A percentile compares a stretch with the other conserved stretches of the same genome.
Conservation (phyloP, 2,329 filamentous ascomycete genomes). For the Claviceps quebecensis region DNA sequence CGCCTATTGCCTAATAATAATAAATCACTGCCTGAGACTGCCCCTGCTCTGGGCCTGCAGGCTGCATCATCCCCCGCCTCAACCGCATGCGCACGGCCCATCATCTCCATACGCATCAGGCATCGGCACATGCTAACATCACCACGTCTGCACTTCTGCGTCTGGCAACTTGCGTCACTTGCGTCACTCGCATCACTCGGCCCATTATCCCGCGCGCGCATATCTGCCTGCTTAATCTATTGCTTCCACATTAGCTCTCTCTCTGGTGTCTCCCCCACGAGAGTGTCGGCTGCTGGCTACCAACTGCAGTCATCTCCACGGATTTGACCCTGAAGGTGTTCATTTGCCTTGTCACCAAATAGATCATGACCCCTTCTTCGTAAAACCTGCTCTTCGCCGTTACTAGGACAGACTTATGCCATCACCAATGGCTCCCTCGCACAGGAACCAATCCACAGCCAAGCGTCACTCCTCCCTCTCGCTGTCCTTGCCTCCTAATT, state of each 20-base stretch:
- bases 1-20: too few species aligned
- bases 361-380: not conserved
- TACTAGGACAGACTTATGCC: not conserved
- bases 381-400: constrained; percentile 8
- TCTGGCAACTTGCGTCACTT: not conserved
- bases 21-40: too few species aligned
- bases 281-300: not conserved
- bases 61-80: not conserved
- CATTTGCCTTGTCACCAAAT: not conserved
- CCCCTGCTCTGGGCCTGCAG: too few species aligned
- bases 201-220: not conserved
- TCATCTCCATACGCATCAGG: not conserved
- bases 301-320: not conserved
- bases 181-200: not conserved
- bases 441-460: constrained; percentile 23
- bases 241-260: not conserved
- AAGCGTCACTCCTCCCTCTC: constrained; percentile 23
- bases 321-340: not conserved
- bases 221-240: not conserved
- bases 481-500: constrained; percentile 14
- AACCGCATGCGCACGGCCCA: not conserved
- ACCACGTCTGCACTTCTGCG: not conserved
- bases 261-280: not conserved
- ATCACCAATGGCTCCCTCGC: constrained; percentile 24
- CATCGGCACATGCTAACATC: not conserved